Evolutionary conservation across 306 rosid genomes (phyloP).

Genomic region (Boehmeria nivea): DNA sequence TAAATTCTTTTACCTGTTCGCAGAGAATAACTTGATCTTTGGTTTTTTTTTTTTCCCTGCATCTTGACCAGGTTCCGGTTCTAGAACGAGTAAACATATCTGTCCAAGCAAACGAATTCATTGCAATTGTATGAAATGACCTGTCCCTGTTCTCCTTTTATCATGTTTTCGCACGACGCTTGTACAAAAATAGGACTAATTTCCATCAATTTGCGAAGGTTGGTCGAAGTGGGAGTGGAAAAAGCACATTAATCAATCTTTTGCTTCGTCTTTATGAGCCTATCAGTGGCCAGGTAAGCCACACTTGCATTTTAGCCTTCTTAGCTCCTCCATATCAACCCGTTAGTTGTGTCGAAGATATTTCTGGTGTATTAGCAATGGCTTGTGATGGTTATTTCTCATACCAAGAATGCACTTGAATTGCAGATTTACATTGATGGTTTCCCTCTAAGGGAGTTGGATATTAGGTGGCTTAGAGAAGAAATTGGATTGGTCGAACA

Average conservation of each 20-base stretch:
- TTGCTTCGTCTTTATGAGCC: constrained; percentile 48
- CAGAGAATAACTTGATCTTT: not conserved
- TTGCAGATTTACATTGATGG: constrained; percentile 41
- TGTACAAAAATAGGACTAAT: constrained; percentile 16
- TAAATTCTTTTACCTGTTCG: too few species aligned
- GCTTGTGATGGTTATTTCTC: too few species aligned
- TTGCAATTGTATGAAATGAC: constrained; percentile 62
- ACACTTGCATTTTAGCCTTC: not conserved
- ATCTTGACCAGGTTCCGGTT: constrained; percentile 47
- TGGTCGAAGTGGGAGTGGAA: constrained; percentile 41
- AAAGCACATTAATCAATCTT: constrained; percentile 44
- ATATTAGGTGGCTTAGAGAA: constrained; percentile 45
- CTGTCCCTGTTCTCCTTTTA: constrained; percentile 6
- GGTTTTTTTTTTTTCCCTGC: not conserved
- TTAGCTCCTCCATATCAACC: not conserved
- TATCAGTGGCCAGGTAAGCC: constrained; percentile 37
- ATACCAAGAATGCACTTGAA: not conserved
- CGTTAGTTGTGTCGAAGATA: not conserved
- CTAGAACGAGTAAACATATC: constrained; percentile 50
- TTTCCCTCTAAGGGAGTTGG: constrained; percentile 32
- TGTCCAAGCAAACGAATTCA: constrained; percentile 54
- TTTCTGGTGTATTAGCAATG: not conserved
- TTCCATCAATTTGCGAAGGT: constrained; percentile 26
- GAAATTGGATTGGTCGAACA: constrained; percentile 40
- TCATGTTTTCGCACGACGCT: constrained; percentile 15